Evolutionary conservation across 2,329 filamentous ascomycete genomes (phyloP), one percentile per base, ranked within the genome.

Genomic region (Fusarium brevicatenulatum): DNA sequence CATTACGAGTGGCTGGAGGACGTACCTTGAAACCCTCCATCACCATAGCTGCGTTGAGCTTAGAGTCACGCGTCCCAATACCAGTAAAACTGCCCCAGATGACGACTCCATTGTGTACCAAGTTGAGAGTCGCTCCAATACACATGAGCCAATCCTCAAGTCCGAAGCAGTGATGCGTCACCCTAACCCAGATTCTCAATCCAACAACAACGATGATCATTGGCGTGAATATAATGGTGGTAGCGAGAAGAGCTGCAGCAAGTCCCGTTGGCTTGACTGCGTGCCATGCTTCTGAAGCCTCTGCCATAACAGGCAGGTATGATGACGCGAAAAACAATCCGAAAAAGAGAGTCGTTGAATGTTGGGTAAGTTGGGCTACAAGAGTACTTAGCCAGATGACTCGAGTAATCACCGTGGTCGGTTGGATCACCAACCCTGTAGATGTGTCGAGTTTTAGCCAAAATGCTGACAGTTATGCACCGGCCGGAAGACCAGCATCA

Each of bases 131-230:
- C n/a, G 50, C 57, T 8, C 64, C 67, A 16, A 70, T 32, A 3
- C 43, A 59, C 65, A 70, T 64, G 3, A 70, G 59, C 49, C 67
- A 68, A 32, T 70, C 67, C 3, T 70, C 59, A 13, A 44, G 40
- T 7, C 59, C 67, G 6, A 70, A 64, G 7, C 25, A 42, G 10
- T 46, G 32, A 13, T 36, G 37, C 8, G 39, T 25, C 7, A 60
- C 9, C 4, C 67, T 58, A 2, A 63, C 34, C 42, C 39, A 64
- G 4, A 56, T 34, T 21, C 67, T 56, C 12, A 70, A 44, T 1
- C 64, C 18, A 23, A 68, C 54, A 32, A 68, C 28, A 21, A 21
- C 16, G 4, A 65, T 23, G 9, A 61, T 65, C 25, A 70, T 16
- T 0, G 55, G 28, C 6, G 59, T 65, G 19, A 70, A 69, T 8